Evolutionary conservation across 2,329 filamentous ascomycete genomes (phyloP).

Genomic region (Exserohilum turcica): DNA sequence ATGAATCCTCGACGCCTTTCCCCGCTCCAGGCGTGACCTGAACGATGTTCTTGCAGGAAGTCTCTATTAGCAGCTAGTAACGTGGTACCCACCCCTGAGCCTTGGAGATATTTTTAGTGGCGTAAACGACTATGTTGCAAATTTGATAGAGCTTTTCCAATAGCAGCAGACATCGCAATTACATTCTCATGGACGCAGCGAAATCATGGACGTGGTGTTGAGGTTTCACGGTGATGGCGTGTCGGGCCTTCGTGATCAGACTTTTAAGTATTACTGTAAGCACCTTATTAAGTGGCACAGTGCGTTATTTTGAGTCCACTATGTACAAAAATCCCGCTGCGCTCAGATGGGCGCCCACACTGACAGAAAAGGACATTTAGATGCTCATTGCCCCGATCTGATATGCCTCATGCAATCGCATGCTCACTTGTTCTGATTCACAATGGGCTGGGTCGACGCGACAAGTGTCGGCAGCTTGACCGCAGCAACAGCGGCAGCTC

Average conservation of each 20-base stretch:
- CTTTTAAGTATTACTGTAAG: too few relatives aligned
- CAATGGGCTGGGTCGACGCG: neutral
- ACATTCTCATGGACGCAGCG: neutral
- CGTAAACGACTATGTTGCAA: too few relatives aligned
- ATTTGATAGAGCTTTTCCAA: too few relatives aligned
- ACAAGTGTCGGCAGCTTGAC: neutral
- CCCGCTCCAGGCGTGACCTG: neutral
- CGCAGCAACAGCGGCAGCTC: slow-evolving; percentile 25
- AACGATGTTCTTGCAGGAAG: neutral
- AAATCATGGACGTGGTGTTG: neutral
- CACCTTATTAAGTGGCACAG: neutral
- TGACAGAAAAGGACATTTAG: neutral
- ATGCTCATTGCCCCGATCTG: neutral
- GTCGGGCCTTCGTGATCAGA: neutral
- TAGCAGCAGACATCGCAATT: neutral
- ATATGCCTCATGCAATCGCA: neutral
- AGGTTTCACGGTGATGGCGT: neutral
- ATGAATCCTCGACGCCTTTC: neutral
- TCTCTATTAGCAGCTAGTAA: too few relatives aligned
- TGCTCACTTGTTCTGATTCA: neutral
- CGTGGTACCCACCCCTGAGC: too few relatives aligned
- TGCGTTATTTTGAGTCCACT: too few relatives aligned
- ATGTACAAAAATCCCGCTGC: neutral
- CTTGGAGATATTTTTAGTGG: too few relatives aligned
- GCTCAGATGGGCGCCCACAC: neutral